Evolutionary conservation across 2,329 filamentous ascomycete genomes (phyloP).

Genomic region (Fusarium pininemorale): DNA sequence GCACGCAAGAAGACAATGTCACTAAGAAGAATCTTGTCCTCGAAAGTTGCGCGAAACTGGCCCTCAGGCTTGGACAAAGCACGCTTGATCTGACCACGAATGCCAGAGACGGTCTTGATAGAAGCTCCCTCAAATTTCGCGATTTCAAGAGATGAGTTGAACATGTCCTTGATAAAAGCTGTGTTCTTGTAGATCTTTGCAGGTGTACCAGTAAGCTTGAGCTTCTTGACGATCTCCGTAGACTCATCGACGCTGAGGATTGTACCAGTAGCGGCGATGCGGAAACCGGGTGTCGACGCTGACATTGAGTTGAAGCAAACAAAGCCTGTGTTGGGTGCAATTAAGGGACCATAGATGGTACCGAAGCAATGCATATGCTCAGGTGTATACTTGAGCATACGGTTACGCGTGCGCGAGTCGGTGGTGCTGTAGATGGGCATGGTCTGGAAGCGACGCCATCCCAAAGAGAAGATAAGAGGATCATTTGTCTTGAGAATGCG

Average conservation of each 20-base stretch:
- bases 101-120: slow-evolving; percentile 94
- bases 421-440: slow-evolving; percentile 94
- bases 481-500: slow-evolving; percentile 99
- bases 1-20: slow-evolving; percentile 96
- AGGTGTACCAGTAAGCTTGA: slow-evolving; percentile 91
- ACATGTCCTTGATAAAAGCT: slow-evolving; percentile 99
- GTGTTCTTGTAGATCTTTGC: slow-evolving; percentile 99
- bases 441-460: slow-evolving; percentile 94
- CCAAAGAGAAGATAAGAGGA: slow-evolving; percentile 94
- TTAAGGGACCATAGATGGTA: slow-evolving; percentile 93
- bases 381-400: slow-evolving; percentile 98
- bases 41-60: slow-evolving; percentile 95
- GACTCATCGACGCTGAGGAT: slow-evolving; percentile 94
- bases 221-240: slow-evolving; percentile 98
- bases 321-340: slow-evolving; percentile 95
- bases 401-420: slow-evolving; percentile 90
- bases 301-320: slow-evolving; percentile 92
- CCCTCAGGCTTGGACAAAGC: slow-evolving; percentile 93
- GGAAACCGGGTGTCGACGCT: slow-evolving; percentile 85
- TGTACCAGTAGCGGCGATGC: slow-evolving; percentile 92
- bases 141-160: slow-evolving; percentile 89
- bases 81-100: slow-evolving; percentile 96
- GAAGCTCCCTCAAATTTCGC: slow-evolving; percentile 97
- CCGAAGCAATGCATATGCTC: slow-evolving; percentile 99
- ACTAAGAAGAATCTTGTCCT: slow-evolving; percentile 96